Evolutionary conservation across 768 basidiomycete genomes (phyloP).

Genomic region (Phlebiopsis flavidoalba): DNA sequence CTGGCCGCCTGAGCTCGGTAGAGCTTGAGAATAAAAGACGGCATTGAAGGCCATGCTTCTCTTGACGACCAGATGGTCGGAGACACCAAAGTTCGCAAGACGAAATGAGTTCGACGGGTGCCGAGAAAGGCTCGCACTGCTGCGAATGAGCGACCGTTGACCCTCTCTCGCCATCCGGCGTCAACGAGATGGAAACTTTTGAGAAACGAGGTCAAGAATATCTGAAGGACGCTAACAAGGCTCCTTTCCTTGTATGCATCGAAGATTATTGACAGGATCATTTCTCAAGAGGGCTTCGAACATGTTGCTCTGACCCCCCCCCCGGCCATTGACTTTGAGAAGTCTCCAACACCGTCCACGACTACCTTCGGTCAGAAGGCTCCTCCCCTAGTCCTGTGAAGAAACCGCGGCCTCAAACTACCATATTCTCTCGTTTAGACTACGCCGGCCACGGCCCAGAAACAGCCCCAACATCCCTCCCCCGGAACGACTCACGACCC

Average conservation of each 20-base stretch:
- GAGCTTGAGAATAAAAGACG: constrained; percentile 88
- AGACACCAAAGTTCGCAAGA: constrained; percentile 35
- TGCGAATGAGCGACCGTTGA: constrained; percentile 36
- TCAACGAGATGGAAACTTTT: constrained; percentile 71
- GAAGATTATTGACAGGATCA: constrained; percentile 97
- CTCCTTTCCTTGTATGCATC: constrained; percentile 91
- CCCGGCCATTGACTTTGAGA: constrained; percentile 90
- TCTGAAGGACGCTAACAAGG: constrained; percentile 96
- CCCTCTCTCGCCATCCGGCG: constrained; percentile 31
- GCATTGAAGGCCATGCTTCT: constrained; percentile 49
- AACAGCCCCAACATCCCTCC: constrained; percentile 32
- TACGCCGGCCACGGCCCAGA: constrained; percentile 25
- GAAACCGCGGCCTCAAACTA: constrained; percentile 61
- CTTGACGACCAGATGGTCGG: constrained; percentile 47
- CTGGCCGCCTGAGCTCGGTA: constrained; percentile 88
- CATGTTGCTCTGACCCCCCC: no score
- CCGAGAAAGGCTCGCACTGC: constrained; percentile 25
- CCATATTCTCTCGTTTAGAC: constrained; percentile 41
- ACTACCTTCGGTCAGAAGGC: constrained; percentile 30
- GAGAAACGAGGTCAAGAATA: constrained; percentile 80
- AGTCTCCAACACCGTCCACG: constrained; percentile 44
- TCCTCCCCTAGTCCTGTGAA: constrained; percentile 21
- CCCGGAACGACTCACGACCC: constrained; percentile 28
- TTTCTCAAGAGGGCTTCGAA: constrained; percentile 94
- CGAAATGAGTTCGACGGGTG: constrained; percentile 28